Evolutionary conservation across 371 early-diverging fungal genomes (phyloP).

Genomic region (Homolaphlyctis polyrhiza): DNA sequence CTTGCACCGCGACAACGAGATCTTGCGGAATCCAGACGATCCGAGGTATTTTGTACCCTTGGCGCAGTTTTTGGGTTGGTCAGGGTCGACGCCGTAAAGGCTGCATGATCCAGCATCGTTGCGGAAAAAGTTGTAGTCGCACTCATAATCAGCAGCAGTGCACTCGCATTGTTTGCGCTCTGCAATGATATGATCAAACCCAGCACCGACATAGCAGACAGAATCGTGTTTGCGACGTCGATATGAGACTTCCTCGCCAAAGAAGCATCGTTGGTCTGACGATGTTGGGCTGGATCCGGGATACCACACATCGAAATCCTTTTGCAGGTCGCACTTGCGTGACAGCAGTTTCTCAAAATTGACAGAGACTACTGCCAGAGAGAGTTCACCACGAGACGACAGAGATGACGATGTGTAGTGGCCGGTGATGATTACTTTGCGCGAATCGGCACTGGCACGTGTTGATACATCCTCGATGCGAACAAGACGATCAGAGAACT

Average conservation of each 20-base stretch:
- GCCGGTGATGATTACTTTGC: constrained; percentile 31
- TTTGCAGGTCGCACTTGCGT: constrained; percentile 60
- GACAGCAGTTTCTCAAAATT: constrained; percentile 62
- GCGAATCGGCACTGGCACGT: constrained; percentile 21
- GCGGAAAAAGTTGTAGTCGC: constrained; percentile 77
- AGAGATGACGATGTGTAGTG: constrained; percentile 12
- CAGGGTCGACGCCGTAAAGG: constrained; percentile 28
- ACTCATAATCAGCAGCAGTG: constrained; percentile 82
- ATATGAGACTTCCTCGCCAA: constrained; percentile 74
- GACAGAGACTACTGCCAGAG: constrained; percentile 23
- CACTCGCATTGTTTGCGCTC: constrained; percentile 69
- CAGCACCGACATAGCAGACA: constrained; percentile 71
- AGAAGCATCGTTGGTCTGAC: constrained; percentile 67
- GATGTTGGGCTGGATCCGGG: constrained; percentile 39
- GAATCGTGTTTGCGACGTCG: constrained; percentile 71
- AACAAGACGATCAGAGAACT: constrained; percentile 27
- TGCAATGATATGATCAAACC: constrained; percentile 52
- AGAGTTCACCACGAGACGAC: constrained; percentile 50
- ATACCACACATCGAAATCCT: constrained; percentile 79
- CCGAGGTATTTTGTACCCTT: constrained; percentile 64
- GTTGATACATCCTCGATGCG: constrained; percentile 24
- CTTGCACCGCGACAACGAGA: constrained; percentile 48
- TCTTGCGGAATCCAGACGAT: constrained; percentile 82
- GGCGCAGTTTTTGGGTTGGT: constrained; percentile 31
- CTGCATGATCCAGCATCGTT: constrained; percentile 24